A percentile compares a stretch with the other conserved stretches of the same genome.
Evolutionary conservation across 345 rosid genomes (phyloP).

Genomic region (Gossypium bickii): DNA sequence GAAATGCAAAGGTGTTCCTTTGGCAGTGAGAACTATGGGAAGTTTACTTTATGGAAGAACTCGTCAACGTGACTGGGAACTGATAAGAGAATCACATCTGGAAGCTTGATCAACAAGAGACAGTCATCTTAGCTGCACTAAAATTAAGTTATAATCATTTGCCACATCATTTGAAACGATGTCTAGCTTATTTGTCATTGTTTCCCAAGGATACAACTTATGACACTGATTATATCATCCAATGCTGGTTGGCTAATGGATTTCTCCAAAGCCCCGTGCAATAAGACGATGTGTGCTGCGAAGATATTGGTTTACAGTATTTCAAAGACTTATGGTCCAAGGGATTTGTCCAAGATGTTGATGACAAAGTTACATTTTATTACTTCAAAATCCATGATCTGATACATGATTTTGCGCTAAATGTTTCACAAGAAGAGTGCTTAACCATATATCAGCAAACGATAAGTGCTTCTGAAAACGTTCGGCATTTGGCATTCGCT

Average conservation of each 20-base stretch:
- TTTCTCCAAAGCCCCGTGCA: background rate
- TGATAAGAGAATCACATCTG: background rate
- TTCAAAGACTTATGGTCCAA: background rate
- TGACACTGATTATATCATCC: background rate
- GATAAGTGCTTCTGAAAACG: background rate
- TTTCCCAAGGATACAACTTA: background rate
- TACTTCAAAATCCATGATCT: background rate
- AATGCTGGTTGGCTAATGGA: background rate
- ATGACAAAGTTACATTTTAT: background rate
- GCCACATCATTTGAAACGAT: slow-evolving; percentile 8
- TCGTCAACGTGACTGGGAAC: background rate
- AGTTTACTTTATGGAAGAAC: background rate
- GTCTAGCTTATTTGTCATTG: slow-evolving; percentile 16
- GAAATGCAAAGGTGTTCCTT: slow-evolving; percentile 11
- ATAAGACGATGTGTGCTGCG: background rate
- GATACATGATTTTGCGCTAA: background rate
- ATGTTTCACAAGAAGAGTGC: background rate
- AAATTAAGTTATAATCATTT: background rate
- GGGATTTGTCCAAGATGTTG: background rate
- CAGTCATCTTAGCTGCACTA: slow-evolving; percentile 6
- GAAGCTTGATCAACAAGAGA: background rate
- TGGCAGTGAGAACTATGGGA: slow-evolving; percentile 16
- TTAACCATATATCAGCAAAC: background rate
- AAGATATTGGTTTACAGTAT: background rate
- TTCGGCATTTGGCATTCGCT: background rate